A percentile compares a stretch with the other conserved stretches of the same genome.
These are phyloP conservation scores for Lithospermum erythrorhizon DNA, from an alignment of 257 asterid species.

Conservation along the genomic window DNA sequence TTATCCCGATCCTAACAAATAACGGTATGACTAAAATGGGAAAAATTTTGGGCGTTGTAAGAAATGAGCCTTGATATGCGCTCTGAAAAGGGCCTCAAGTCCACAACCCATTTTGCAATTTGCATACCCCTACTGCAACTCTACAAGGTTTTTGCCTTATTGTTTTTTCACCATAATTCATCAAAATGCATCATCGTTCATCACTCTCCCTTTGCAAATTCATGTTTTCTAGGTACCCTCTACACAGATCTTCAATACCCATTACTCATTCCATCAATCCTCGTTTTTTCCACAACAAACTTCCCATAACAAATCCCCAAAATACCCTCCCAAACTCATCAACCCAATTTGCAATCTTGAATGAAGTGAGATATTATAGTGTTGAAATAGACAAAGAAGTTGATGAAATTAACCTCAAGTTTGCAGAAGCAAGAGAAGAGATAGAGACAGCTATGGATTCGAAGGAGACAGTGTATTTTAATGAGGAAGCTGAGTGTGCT, in stretches of 20 bases:
- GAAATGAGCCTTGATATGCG: no score
- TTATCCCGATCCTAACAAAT: no score
- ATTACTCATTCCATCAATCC: constrained; percentile 17
- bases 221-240: no score
- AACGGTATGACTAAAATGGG: no score
- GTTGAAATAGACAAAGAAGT: constrained; percentile 55
- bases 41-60: no score
- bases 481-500: constrained; percentile 95
- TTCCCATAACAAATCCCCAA: constrained; percentile 1
- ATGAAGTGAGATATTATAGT: constrained; percentile 37
- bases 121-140: no score
- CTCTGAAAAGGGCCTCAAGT: no score
- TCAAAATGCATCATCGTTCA: no score
- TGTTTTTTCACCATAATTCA: no score
- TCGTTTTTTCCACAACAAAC: constrained; percentile 14
- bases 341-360: constrained; percentile 16
- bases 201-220: no score
- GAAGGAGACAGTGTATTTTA: constrained; percentile 82
- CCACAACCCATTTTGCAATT: no score
- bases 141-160: no score
- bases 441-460: constrained; percentile 92
- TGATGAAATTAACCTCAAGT: constrained; percentile 75
- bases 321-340: constrained; percentile 22
- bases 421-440: constrained; percentile 99
- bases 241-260: constrained; percentile 20